A percentile compares a stretch with the other conserved stretches of the same genome.
These are phyloP conservation scores for Calonectria fujianensis DNA, from an alignment of 2,329 filamentous ascomycete genomes.

Conservation along the genomic window DNA sequence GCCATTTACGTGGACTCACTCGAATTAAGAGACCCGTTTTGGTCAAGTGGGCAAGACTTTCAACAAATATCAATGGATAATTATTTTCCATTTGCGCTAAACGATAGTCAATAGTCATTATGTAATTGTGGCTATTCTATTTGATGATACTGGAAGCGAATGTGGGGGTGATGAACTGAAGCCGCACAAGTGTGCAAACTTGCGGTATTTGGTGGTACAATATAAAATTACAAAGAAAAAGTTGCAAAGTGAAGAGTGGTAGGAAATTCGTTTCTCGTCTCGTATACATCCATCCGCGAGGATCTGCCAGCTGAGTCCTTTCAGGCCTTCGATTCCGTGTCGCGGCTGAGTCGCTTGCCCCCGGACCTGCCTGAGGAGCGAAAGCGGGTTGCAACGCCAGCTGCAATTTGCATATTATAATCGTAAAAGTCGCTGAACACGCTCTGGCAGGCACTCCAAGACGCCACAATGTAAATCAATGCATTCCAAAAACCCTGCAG, in stretches of 20 bases:
- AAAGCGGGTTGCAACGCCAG: background rate
- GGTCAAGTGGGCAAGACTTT: conserved; percentile 13
- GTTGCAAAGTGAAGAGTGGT: background rate
- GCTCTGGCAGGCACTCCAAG: conserved; percentile 62
- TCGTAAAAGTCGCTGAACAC: background rate
- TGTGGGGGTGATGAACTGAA: background rate
- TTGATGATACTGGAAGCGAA: background rate
- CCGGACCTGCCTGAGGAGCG: background rate
- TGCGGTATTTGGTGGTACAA: background rate
- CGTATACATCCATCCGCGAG: background rate
- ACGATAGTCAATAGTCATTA: conserved; percentile 4
- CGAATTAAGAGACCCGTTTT: conserved; percentile 7
- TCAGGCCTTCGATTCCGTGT: background rate
- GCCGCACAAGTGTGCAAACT: background rate
- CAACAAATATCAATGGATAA: conserved; percentile 15
- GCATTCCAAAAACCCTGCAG: conserved; percentile 88
- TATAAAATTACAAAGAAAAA: conserved; percentile 7
- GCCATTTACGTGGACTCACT: background rate
- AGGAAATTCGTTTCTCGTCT: conserved; percentile 10
- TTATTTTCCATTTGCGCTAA: conserved; percentile 12
- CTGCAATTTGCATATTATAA: conserved; percentile 6
- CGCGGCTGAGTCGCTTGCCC: background rate
- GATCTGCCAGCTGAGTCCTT: background rate
- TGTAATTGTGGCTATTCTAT: too few relatives aligned
- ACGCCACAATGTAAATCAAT: conserved; percentile 81